Base-by-base conservation (phyloP, 768 basidiomycete genomes). In the Rhizopogon sp. region DNA sequence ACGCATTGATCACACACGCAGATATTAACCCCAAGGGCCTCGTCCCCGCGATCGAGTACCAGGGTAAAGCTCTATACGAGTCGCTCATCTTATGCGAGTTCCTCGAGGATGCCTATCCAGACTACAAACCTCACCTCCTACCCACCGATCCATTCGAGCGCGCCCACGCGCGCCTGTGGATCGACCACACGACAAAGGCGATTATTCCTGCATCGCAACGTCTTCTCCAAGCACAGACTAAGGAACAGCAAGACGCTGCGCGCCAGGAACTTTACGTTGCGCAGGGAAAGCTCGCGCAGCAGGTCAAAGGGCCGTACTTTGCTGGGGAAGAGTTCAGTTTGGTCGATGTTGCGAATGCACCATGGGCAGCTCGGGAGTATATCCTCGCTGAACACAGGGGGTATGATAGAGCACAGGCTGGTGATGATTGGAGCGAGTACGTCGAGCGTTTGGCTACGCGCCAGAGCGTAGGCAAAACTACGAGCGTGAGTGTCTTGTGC, bases 21-120 rank as follows among this genome's bases (percentile, higher is more conserved):
- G 74, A 73, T 35, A 77, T 88, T 60, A 87, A 86, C 56, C 86
- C 87, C 0, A 84, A 82, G 61, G 87, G 87, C 5, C 77, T 88
- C 43, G 85, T 89, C 10, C 86, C 87, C 0, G 72, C 78, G 0
- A 73, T 83, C 64, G 78, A 79, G 51, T 79, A 79, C 53, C 63
- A 70, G 35, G 73, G 71, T 16, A 77, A 75, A 54, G 80, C 83
- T 1, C 63, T 88, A 5, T 84, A 87, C 69, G 86, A 88, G 59
- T 83, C 81, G 4, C 74, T 83, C 52, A 73, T 87, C 47, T 67
- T 88, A 43, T 77, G 78, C 66, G 84, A 88, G 66, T 84, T 84
- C 66, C 72, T 88, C 55, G 85, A 88, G 60, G 86, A 88, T 50
- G 76, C 78, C 4, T 83, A 76, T 63, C 58, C 56, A 9, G 46